Conservation (phyloP, 257 asterid species). For the Lycium ferocissimum region DNA sequence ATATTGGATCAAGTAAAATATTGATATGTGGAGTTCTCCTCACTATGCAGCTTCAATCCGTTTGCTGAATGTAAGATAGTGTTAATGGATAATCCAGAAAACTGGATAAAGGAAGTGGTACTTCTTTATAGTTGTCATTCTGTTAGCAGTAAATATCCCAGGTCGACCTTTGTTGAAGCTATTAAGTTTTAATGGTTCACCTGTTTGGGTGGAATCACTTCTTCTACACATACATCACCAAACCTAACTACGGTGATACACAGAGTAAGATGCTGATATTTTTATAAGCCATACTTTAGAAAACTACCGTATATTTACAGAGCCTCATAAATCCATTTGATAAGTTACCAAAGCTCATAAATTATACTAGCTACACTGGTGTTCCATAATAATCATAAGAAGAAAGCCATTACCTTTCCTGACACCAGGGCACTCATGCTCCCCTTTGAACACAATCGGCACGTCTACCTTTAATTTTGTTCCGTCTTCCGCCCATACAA, state of each 20-base stretch:
- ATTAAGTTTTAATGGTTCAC: not conserved
- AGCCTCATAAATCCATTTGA: not conserved
- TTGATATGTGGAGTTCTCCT: not conserved
- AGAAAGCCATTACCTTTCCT: slow-evolving; percentile 70
- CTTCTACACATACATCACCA: not conserved
- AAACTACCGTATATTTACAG: not conserved
- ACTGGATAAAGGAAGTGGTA: not conserved
- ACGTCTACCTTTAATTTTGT: slow-evolving; percentile 75
- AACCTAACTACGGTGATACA: not conserved
- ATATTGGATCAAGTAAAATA: not conserved
- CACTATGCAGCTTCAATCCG: not conserved
- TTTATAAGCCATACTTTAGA: not conserved
- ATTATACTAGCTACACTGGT: not conserved
- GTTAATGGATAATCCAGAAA: slow-evolving; percentile 12
- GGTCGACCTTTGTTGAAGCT: not conserved
- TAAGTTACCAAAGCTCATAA: not conserved
- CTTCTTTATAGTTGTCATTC: not conserved
- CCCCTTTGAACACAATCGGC: slow-evolving; percentile 83
- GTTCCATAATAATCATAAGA: not conserved
- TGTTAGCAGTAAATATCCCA: not conserved
- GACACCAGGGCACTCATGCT: slow-evolving; percentile 84
- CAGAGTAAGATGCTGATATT: not conserved
- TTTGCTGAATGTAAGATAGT: not conserved
- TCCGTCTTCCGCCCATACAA: slow-evolving; percentile 98
- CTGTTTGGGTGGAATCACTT: not conserved